Evolutionary conservation across 2,329 filamentous ascomycete species (phyloP).

Genomic region (Cadophora malorum): DNA sequence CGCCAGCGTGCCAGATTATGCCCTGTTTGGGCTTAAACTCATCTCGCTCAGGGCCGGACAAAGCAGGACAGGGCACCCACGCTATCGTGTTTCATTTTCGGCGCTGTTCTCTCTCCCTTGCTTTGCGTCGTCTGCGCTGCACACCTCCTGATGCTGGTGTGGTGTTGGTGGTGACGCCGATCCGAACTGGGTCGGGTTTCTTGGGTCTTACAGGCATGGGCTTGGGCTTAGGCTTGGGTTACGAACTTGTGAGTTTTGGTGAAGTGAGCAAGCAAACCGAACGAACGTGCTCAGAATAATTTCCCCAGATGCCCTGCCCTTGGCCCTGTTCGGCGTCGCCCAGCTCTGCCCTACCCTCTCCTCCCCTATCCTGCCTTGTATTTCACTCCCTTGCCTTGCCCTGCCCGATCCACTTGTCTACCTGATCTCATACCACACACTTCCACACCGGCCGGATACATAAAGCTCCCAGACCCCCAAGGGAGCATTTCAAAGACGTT

Average conservation of each 20-base stretch:
- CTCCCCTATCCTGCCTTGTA: background rate
- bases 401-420: background rate
- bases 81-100: constrained; percentile 45
- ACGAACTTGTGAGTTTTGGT: background rate
- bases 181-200: constrained; percentile 32
- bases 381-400: background rate
- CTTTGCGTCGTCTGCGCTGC: constrained; percentile 31
- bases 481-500: constrained; percentile 23
- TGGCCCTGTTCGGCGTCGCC: background rate
- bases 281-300: constrained; percentile 32
- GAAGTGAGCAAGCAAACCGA: background rate
- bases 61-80: constrained; percentile 41
- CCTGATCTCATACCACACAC: constrained; percentile 1
- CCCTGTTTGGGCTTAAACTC: constrained; percentile 23
- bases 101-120: constrained; percentile 35
- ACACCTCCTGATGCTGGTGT: constrained; percentile 14
- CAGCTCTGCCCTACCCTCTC: constrained; percentile 2
- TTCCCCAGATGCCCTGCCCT: constrained; percentile 38
- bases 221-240: background rate
- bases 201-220: constrained; percentile 2
- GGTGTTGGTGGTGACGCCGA: constrained; percentile 30
- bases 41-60: constrained; percentile 24
- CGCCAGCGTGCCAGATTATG: constrained; percentile 18
- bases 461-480: constrained; percentile 38
- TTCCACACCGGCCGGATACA: constrained; percentile 34